Base-by-base conservation (phyloP, 371 early-diverging fungal genomes). In the Zychaea mexicana region DNA sequence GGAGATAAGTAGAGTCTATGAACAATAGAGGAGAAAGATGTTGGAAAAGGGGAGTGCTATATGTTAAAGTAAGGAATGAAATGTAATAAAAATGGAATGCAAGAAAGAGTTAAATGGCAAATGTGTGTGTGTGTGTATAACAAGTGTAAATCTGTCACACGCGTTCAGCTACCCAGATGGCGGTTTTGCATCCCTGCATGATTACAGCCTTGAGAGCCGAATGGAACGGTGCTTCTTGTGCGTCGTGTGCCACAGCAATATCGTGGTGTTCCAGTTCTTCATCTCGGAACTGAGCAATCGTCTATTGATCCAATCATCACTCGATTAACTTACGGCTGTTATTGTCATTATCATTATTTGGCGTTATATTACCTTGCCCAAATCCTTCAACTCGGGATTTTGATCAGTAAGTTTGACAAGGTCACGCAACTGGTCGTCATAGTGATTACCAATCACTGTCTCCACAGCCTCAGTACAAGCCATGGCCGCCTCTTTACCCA, bases 401-500 rank as follows among this genome's bases (percentile, higher is more conserved):
- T 55, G 31, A 13, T 88, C 85, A 31, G 67, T 67, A 21, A 92
- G 79, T 64, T 84, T 75, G 24, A 88, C 73, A 45, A 94, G 65
- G 52, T 92, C 90, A 28, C 95, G 79, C 39, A 95, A 65, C 71
- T 94, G 95, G 61, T 96, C 96, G 70, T 98, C 94, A 72, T 98
- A 98, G 68, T 98, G 98, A 45, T 89, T 79, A n/a, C 98, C 98
- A 75, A 98, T 97, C 17, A 93, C 94, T 0, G 97, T 95, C 76
- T 98, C 98, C 17, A 97, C 98, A 1, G 98, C 98, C 69, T 98
- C 98, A 0, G 98, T 98, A 75, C 97, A 97, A 2, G 96, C 94
- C 98, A 98, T 98, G 26, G 97, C 97, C 5, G 96, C 96, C 61
- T 94, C 92, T 66, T 93, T 91, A 15, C 98, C 98, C 70, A 98